These are phyloP conservation scores for Trichomonas tenax DNA, from an alignment of 208 protist species.

Conservation along the genomic window DNA sequence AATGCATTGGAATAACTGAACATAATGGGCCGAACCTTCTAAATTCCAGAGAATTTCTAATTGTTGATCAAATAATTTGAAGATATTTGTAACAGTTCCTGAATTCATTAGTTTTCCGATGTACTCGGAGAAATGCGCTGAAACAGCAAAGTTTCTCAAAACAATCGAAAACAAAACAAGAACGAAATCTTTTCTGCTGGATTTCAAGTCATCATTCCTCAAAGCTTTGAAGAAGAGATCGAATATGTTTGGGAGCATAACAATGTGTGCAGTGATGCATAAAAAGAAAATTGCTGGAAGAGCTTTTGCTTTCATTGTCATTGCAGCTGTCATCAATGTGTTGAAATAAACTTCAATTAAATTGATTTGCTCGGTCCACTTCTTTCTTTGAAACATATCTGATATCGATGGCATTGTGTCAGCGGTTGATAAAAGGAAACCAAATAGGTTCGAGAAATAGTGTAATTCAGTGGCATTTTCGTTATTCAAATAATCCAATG, in stretches of 20 bases:
- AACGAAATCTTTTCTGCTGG: background rate
- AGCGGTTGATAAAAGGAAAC: background rate
- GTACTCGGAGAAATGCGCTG: background rate
- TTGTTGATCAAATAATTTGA: background rate
- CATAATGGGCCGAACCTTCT: background rate
- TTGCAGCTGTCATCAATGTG: background rate
- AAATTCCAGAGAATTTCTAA: background rate
- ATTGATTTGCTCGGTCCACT: background rate
- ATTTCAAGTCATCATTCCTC: background rate
- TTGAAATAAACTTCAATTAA: background rate
- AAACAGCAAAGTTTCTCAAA: background rate
- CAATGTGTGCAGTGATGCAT: background rate
- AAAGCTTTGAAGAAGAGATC: background rate
- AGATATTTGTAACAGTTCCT: background rate
- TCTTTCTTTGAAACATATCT: background rate
- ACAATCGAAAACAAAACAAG: background rate
- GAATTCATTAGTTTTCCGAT: background rate
- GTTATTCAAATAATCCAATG: background rate
- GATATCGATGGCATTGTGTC: background rate
- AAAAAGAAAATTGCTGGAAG: background rate
- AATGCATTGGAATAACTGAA: background rate
- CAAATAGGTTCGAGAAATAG: background rate
- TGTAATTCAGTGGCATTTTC: background rate
- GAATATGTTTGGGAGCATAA: background rate
- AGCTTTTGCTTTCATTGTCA: background rate